Percentiles rank a stretch among this genome's conserved stretches.
Evolutionary conservation across 2,329 filamentous ascomycete species (phyloP).

Genomic region (Furcasterigmium sp.): DNA sequence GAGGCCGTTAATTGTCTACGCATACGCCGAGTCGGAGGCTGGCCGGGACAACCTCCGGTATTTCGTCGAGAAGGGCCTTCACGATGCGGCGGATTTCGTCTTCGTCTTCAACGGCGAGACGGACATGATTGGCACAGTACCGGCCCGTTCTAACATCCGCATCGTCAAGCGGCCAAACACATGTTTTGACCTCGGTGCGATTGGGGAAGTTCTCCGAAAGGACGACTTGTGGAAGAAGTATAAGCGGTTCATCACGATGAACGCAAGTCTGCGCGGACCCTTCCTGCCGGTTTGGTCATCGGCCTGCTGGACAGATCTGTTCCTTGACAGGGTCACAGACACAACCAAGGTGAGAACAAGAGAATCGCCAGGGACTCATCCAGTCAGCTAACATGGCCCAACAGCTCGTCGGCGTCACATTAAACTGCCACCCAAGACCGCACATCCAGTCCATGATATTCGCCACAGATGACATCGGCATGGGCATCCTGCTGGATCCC

Average conservation of each 20-base stretch:
- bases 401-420: slow-evolving; percentile 30
- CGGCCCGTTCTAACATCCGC: slow-evolving; percentile 22
- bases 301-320: slow-evolving; percentile 29
- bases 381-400: neutral
- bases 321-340: slow-evolving; percentile 22
- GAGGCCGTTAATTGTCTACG: slow-evolving; percentile 25
- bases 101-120: slow-evolving; percentile 31
- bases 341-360: slow-evolving; percentile 18
- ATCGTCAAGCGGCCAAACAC: slow-evolving; percentile 22
- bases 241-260: slow-evolving; percentile 28
- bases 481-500: slow-evolving; percentile 26
- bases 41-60: slow-evolving; percentile 26
- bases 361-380: too few species aligned
- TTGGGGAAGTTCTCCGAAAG: slow-evolving; percentile 25
- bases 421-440: slow-evolving; percentile 25
- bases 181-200: slow-evolving; percentile 29
- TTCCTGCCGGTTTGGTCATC: slow-evolving; percentile 28
- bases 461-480: slow-evolving; percentile 31
- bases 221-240: slow-evolving; percentile 26
- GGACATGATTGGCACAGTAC: slow-evolving; percentile 18
- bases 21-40: slow-evolving; percentile 25
- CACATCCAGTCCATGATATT: slow-evolving; percentile 32
- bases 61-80: slow-evolving; percentile 29
- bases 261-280: slow-evolving; percentile 27
- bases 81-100: slow-evolving; percentile 30